These are phyloP conservation scores for Cutaneotrichosporon cavernicola DNA, from an alignment of 1,284 basidiomycete genomes.

Conservation along the genomic window DNA sequence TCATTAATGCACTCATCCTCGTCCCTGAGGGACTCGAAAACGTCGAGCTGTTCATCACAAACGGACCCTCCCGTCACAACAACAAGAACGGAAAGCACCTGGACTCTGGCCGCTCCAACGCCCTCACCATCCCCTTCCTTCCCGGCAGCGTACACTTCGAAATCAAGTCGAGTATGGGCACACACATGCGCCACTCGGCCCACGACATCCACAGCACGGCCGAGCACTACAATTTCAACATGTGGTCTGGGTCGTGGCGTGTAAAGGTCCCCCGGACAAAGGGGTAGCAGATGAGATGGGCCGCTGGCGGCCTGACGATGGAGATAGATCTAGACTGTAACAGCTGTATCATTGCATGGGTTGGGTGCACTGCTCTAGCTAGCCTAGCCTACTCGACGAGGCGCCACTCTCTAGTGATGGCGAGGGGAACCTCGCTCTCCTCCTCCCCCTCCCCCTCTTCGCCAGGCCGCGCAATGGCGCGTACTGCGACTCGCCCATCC, in stretches of 20 bases:
- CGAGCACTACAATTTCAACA: slow-evolving; percentile 49
- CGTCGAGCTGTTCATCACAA: slow-evolving; percentile 26
- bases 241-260: slow-evolving; percentile 47
- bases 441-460: slow-evolving; percentile 14
- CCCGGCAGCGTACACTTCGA: slow-evolving; percentile 42
- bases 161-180: slow-evolving; percentile 24
- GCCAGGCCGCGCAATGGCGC: neutral
- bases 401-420: neutral
- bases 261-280: slow-evolving; percentile 8
- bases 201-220: slow-evolving; percentile 25
- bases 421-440: neutral
- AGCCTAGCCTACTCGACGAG: neutral
- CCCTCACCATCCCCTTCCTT: slow-evolving; percentile 36
- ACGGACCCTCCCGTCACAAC: slow-evolving; percentile 17
- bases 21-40: slow-evolving; percentile 19
- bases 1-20: slow-evolving; percentile 45
- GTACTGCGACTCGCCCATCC: neutral
- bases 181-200: slow-evolving; percentile 36
- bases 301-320: neutral
- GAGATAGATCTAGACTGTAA: neutral
- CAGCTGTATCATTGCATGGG: slow-evolving; percentile 6
- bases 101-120: slow-evolving; percentile 29
- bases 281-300: neutral
- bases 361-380: neutral
- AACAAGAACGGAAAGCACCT: slow-evolving; percentile 1